Base-by-base conservation (phyloP, 2,329 filamentous ascomycete species). In the Arthrobotrys megalospora region DNA sequence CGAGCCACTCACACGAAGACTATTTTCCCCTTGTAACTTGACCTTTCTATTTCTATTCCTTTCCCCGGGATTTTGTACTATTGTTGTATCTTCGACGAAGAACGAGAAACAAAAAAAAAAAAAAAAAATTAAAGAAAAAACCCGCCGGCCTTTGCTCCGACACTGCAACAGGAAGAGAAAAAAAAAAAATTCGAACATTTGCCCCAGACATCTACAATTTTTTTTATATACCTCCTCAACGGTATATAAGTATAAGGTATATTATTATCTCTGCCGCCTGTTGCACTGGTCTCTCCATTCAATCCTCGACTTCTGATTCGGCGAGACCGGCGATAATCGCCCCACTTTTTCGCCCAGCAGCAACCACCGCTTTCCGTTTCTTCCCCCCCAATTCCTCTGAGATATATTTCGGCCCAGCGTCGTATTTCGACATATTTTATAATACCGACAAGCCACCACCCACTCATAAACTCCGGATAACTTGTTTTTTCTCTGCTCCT, bases 251-350 rank as follows among this genome's bases (percentile, higher is more conserved):
- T n/a, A n/a, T n/a, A n/a, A n/a, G n/a, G n/a, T n/a, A n/a, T n/a
- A n/a, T n/a, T n/a, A n/a, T 11, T 43, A 52, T 70, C 41, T 71
- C 60, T 73, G 50, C 50, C 28, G 41, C 60, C 69, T 21, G 45
- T 60, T 60, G 60, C 60, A 47, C 60, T 58, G 60, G 50, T 70
- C 65, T 68, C 58, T 62, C 52, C 63, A 45, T 62, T 45, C 71
- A 64, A 69, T 63, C 58, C 55, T 60, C 58, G 73, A 65, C 50
- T 6, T 66, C 73, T 77, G 73, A 77, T 77, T 77, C 73, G 73
- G 66, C 73, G 73, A 67, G 62, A 71, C 64, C 53, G 71, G 71
- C 66, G 73, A 77, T 66, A 70, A 45, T 77, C 73, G 73, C 73
- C 66, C 73, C 73, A 70, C 73, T 60, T 66, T 77, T 77, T 65